A percentile compares a stretch with the other conserved stretches of the same genome.
Evolutionary conservation across 2,329 filamentous ascomycete genomes (phyloP).

Genomic region (Penicillium corylophilum): DNA sequence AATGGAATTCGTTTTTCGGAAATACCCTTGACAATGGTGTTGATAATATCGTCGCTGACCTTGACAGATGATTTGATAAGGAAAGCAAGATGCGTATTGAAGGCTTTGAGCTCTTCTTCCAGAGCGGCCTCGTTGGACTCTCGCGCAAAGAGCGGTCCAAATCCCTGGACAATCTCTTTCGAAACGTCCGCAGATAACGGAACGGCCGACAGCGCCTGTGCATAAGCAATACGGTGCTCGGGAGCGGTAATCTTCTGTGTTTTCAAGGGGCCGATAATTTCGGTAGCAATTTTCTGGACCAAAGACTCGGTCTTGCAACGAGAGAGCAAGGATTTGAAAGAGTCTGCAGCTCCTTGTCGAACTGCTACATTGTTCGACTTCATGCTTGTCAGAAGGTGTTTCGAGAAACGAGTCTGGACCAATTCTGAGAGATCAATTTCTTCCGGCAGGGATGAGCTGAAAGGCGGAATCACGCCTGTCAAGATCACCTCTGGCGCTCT

Average conservation of each 20-base stretch:
- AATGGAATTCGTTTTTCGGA: conserved; percentile 78
- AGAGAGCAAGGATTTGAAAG: conserved; percentile 69
- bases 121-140: conserved; percentile 87
- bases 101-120: conserved; percentile 68
- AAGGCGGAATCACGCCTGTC: conserved; percentile 70
- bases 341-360: conserved; percentile 70
- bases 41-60: conserved; percentile 65
- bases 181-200: conserved; percentile 62
- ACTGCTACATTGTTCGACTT: conserved; percentile 84
- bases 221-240: conserved; percentile 80
- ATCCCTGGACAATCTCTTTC: conserved; percentile 62
- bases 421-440: conserved; percentile 74
- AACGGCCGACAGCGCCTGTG: conserved; percentile 72
- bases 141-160: conserved; percentile 71
- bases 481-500: conserved; percentile 88
- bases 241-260: conserved; percentile 77
- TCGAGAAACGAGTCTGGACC: conserved; percentile 71
- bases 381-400: conserved; percentile 82
- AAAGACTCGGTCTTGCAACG: conserved; percentile 59
- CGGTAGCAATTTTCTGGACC: conserved; percentile 69
- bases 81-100: conserved; percentile 64
- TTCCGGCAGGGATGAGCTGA: conserved; percentile 68
- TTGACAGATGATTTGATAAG: conserved; percentile 61
- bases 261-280: conserved; percentile 77
- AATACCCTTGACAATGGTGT: conserved; percentile 76